Evolutionary conservation across 2,329 filamentous ascomycete genomes (phyloP).

Genomic region (Bipolaris zeicola): DNA sequence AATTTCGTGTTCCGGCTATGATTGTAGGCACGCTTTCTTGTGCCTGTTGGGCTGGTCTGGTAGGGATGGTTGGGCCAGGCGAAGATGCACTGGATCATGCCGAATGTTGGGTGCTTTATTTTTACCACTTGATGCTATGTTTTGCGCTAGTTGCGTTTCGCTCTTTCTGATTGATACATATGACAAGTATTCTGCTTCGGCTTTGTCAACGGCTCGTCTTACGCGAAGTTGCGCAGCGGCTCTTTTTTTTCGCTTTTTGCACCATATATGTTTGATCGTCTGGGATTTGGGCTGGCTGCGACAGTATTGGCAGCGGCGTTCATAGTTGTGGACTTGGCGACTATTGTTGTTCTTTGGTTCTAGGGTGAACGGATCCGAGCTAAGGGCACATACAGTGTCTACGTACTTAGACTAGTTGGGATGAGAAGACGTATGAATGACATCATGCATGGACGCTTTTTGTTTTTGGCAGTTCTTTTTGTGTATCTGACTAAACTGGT

Average conservation of each 20-base stretch:
- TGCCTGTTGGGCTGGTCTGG: constrained; percentile 42
- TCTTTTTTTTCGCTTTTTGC: constrained; percentile 47
- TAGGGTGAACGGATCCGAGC: background rate
- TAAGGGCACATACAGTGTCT: background rate
- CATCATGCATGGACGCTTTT: too few relatives aligned
- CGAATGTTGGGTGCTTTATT: constrained; percentile 56
- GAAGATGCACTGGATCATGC: constrained; percentile 59
- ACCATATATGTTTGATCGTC: constrained; percentile 36
- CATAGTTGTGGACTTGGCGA: background rate
- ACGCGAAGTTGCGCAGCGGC: constrained; percentile 6
- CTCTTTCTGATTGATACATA: constrained; percentile 20
- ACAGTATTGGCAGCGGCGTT: background rate
- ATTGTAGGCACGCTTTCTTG: constrained; percentile 22
- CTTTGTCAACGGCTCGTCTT: background rate
- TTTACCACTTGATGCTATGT: constrained; percentile 42
- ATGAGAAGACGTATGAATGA: background rate
- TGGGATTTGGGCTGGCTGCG: constrained; percentile 39
- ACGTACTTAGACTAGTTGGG: background rate
- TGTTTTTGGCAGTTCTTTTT: too few relatives aligned
- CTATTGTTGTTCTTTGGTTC: background rate
- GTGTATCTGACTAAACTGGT: too few relatives aligned
- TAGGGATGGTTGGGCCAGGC: constrained; percentile 62
- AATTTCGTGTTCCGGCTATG: background rate
- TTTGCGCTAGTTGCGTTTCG: background rate
- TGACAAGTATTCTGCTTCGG: background rate